Evolutionary conservation across 192 early-diverging fungal genomes (phyloP), one percentile per base, ranked within the genome.

Genomic region (Rhizophagus prolifer): DNA sequence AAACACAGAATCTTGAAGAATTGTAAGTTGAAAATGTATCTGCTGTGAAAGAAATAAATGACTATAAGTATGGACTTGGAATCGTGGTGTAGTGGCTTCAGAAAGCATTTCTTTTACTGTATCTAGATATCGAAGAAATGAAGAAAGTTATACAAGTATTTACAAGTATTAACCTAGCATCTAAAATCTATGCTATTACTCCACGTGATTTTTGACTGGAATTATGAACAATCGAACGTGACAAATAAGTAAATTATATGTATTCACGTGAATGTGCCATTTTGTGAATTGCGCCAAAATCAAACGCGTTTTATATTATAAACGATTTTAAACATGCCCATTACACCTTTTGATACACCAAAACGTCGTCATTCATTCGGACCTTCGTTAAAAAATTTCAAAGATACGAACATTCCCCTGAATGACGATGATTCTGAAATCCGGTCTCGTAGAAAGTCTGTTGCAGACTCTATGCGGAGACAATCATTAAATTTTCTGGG

Each of bases 11-110:
- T 76, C 63, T 54, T 50, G 16, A 26, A 67, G 25, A 2, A 30
- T 58, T 62, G 58, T 61, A 4, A 73, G 14, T 58, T 76, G 75
- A 68, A 76, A 76, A 36, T 67, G 21, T 54, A 76, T 23, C 0
- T 25, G 23, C 68, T 38, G 25, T 19, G 63, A 54, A 12, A 67
- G 44, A 58, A 46, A 67, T 34, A 31, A 23, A 38, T 76, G 75
- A 26, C 44, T 76, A 10, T 19, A 31, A 6, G 23, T 76, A 63
- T 67, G 58, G 5, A 76, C 64, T 67, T 76, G 46, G 25, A 67
- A 47, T 16, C 16, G 63, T n/a, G 75, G 75, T 6, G 75, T 67
- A 14, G 64, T 36, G 6, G 25, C 64, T 75, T 75, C 73, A 16
- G 72, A 74, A 1, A 26, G 34, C 72, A 74, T 74, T 12, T 26